Evolutionary conservation across 2,329 filamentous ascomycete genomes (phyloP).

Genomic region (Sarocladiaceae sp.): DNA sequence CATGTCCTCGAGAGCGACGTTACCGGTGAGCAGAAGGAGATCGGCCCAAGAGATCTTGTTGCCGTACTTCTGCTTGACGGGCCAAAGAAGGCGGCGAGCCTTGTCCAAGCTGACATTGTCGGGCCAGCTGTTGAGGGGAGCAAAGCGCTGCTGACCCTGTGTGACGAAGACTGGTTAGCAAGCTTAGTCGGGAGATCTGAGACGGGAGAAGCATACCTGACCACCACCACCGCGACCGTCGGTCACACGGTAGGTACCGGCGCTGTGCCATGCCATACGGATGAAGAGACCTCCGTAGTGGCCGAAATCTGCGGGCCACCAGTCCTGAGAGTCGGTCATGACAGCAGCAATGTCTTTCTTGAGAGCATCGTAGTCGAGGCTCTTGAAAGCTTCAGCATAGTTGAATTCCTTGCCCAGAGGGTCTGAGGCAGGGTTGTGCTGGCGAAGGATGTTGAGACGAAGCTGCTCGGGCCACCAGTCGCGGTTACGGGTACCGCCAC

Average conservation of each 20-base stretch:
- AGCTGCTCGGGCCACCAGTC: constrained; percentile 75
- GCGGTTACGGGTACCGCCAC: constrained; percentile 61
- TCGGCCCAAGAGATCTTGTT: constrained; percentile 81
- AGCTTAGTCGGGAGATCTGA: neutral
- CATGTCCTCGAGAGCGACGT: constrained; percentile 75
- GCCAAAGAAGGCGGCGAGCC: constrained; percentile 74
- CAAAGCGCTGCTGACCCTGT: constrained; percentile 70
- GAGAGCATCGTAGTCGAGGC: constrained; percentile 59
- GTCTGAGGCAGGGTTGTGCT: constrained; percentile 60
- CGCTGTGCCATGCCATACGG: constrained; percentile 77
- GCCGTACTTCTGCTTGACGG: constrained; percentile 81
- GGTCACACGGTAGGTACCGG: constrained; percentile 71
- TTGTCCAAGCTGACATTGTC: constrained; percentile 78
- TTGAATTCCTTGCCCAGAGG: constrained; percentile 64
- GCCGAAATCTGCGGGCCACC: constrained; percentile 79
- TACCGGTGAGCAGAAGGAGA: constrained; percentile 66
- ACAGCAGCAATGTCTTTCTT: constrained; percentile 70
- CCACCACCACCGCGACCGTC: constrained; percentile 74
- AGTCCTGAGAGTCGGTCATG: constrained; percentile 76
- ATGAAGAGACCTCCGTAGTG: constrained; percentile 79
- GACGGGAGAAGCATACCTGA: constrained; percentile 29
- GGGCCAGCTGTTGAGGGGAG: constrained; percentile 76
- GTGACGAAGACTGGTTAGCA: neutral
- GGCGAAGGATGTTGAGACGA: constrained; percentile 67
- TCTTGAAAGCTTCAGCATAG: constrained; percentile 68